Evolutionary conservation across 2,329 filamentous ascomycete genomes (phyloP), one percentile per base, ranked within the genome.

Genomic region (Fusarium hainanense): DNA sequence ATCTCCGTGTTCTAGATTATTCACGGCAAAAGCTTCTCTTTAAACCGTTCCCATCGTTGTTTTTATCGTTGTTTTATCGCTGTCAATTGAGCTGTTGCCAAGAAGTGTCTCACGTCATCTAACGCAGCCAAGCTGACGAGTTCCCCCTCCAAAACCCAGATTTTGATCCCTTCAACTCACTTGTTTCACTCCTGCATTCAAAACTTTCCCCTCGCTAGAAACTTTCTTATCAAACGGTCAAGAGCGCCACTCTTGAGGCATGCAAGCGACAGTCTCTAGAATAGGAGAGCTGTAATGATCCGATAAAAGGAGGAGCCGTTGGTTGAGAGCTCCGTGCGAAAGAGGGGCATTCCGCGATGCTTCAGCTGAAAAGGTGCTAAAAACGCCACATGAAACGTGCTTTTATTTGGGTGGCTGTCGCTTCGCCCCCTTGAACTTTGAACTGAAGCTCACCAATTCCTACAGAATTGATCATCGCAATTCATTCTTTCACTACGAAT

Each of bases 391-490:
- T 66, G 23, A 48, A 48, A 59, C 50, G 18, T 21, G 25, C 34
- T 54, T 65, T 65, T 65, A 28, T 60, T 66, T 66, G 63, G 61
- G 56, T 64, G 37, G 47, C 60, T 6, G 13, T 4, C n/a, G 7
- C 50, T 43, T 28, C 43, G 40, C 49, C 62, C 60, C 47, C 42
- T 65, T 51, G 47, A 56, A 28, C 14, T 23, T 65, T 51, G 47
- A 56, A 28, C 14, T 23, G 21, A 20, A 25, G 20, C 46, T 21
- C 47, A 49, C 9, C 28, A 43, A 20, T 43, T 42, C 47, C 21
- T 28, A 4, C 8, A 44, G 7, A 7, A 28, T n/a, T 18, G 6
- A 12, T n/a, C 18, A 37, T 37, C 34, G 2, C 18, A 7, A 12
- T 18, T 1, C 2, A 18, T n/a, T 37, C 34, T n/a, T n/a, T n/a